phyloP scores from a whole-genome alignment of 2,329 filamentous ascomycete genomes.

The Zymoseptoria pseudotritici region DNA sequence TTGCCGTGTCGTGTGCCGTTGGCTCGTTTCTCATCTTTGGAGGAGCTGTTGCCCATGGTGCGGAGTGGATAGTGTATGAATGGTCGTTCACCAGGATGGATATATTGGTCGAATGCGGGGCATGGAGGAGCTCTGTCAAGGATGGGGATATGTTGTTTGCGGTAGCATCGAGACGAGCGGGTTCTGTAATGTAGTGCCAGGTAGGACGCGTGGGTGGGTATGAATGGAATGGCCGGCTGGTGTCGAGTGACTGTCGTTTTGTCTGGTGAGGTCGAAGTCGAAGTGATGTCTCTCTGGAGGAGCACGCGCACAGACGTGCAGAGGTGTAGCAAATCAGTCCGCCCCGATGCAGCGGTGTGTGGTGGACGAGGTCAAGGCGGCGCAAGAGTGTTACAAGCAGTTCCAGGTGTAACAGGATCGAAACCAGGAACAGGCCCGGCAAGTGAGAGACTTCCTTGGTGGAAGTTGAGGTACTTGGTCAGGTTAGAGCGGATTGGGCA shows the following conservation, averaged over 20 bases:
- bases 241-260: neutral
- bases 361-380: too few relatives aligned
- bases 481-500: neutral
- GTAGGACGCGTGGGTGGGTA: neutral
- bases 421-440: neutral
- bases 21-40: conserved; percentile 37
- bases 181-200: neutral
- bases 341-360: neutral
- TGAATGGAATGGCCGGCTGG: neutral
- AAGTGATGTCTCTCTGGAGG: neutral
- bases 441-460: neutral
- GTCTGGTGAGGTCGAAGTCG: neutral
- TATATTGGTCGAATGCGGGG: neutral
- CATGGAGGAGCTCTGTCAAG: neutral
- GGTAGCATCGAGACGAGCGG: conserved; percentile 3
- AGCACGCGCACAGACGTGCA: neutral
- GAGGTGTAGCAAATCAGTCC: neutral
- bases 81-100: neutral
- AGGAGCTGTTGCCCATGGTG: conserved; percentile 43
- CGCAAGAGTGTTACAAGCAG: neutral
- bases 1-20: conserved; percentile 12
- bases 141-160: conserved; percentile 1
- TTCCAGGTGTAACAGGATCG: neutral
- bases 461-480: neutral
- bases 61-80: neutral